Evolutionary conservation across 345 rosid genomes (phyloP).

Genomic region (rapeseed (Brassica napus)): DNA sequence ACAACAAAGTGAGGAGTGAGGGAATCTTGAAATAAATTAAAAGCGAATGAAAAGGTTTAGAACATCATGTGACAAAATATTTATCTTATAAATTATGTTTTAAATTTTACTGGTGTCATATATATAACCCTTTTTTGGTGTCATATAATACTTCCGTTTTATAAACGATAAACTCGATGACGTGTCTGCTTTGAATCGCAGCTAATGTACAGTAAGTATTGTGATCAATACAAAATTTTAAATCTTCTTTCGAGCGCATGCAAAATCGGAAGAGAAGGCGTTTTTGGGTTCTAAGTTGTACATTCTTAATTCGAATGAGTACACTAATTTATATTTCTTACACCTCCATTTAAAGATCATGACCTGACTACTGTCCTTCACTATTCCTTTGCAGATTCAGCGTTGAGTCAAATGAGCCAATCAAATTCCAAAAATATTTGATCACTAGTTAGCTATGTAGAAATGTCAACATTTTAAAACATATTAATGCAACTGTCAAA

Average conservation of each 20-base stretch:
- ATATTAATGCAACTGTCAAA: not conserved
- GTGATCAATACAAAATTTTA: not conserved
- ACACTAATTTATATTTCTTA: not conserved
- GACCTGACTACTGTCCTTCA: not conserved
- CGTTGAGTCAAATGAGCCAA: not conserved
- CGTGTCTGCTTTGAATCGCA: not conserved
- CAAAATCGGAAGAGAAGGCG: not conserved
- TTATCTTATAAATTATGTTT: not conserved
- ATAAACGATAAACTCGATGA: no score
- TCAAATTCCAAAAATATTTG: not conserved
- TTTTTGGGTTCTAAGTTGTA: not conserved
- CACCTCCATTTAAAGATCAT: not conserved
- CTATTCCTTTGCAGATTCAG: no score
- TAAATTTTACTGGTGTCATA: not conserved
- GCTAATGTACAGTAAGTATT: not conserved
- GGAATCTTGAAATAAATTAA: not conserved
- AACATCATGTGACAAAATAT: not conserved
- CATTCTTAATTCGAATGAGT: not conserved
- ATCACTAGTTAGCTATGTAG: not conserved
- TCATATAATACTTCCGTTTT: not conserved
- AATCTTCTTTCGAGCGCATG: not conserved
- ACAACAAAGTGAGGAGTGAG: conserved; percentile 3
- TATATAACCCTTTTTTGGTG: no score
- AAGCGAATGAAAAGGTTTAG: conserved; percentile 1
- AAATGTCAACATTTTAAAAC: not conserved